A percentile compares a stretch with the other conserved stretches of the same genome.
These are phyloP conservation scores for Filosporella fistucella DNA, from an alignment of 495 filamentous ascomycete genomes.

Conservation along the genomic window DNA sequence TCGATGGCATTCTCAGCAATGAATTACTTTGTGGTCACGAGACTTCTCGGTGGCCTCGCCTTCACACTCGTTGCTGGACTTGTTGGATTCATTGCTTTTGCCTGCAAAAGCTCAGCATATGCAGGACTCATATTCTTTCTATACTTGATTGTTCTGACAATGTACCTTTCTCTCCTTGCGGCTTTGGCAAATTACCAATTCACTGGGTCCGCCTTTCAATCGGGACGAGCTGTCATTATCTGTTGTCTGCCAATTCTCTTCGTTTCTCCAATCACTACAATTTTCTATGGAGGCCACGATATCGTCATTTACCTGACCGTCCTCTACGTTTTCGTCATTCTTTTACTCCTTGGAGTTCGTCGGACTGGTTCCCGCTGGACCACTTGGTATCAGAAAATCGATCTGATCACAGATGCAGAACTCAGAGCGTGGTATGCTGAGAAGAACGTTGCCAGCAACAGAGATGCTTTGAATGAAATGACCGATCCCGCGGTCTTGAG, in stretches of 20 bases:
- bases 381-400: neutral
- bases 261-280: neutral
- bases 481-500: neutral
- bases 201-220: constrained; percentile 11
- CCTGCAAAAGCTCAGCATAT: neutral
- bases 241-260: neutral
- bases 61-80: neutral
- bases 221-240: constrained; percentile 13
- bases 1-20: neutral
- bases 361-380: neutral
- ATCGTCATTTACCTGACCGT: neutral
- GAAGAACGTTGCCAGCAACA: neutral
- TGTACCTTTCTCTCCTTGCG: neutral
- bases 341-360: neutral
- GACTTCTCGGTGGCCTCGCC: neutral
- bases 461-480: neutral
- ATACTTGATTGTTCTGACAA: neutral
- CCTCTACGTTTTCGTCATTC: neutral
- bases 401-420: neutral
- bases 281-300: neutral
- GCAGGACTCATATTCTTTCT: neutral
- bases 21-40: neutral
- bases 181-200: neutral
- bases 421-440: neutral
- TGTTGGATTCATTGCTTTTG: neutral